Evolutionary conservation across 352 stramenopile genomes (phyloP), one percentile per base, ranked within the genome.

Genomic region (Globisporangium recalcitrans): DNA sequence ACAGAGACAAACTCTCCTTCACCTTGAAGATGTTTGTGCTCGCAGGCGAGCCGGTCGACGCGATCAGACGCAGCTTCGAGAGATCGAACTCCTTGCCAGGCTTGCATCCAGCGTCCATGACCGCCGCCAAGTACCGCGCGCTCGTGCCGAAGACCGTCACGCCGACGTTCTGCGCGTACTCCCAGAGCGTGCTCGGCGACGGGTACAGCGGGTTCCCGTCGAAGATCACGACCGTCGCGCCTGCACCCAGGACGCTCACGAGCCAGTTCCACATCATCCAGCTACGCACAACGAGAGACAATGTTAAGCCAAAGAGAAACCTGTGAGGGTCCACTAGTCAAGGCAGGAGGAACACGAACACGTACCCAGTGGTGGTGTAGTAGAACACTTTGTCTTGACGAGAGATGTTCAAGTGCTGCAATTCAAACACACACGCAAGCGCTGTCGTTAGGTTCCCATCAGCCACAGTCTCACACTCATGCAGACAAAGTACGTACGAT

Each of bases 231-330:
- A 96, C 60, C 7, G 84, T 88, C 29, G 83, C 80, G 29, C 83
- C 82, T 60, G 85, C 70, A 19, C 81, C 77, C 11, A 96, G 77
- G 5, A 66, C 78, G 46, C 80, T 89, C 32, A 89, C 78, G 55
- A 91, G 69, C 85, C 85, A 96, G 60, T 94, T 93, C 86, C 86
- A 95, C 86, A 95, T 95, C 86, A 95, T 95, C 85, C 82, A 91
- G 4, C 69, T 72, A 32, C 6, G 52, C 6, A 21, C 24, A 26
- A 53, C 1, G 13, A 48, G 11, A 44, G 31, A 46, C 6, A 29
- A 40, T 21, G 11, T 46, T n/a, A 47, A 22, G 14, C 3, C 6
- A 44, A 10, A 52, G 26, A 52, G 14, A 40, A 36, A 14, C 7
- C 9, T 31, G 16, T 19, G 10, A 31, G 10, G 14, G 10, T 27